Base-by-base conservation (phyloP, 352 stramenopile genomes). In the Phytopythium kandeliae region DNA sequence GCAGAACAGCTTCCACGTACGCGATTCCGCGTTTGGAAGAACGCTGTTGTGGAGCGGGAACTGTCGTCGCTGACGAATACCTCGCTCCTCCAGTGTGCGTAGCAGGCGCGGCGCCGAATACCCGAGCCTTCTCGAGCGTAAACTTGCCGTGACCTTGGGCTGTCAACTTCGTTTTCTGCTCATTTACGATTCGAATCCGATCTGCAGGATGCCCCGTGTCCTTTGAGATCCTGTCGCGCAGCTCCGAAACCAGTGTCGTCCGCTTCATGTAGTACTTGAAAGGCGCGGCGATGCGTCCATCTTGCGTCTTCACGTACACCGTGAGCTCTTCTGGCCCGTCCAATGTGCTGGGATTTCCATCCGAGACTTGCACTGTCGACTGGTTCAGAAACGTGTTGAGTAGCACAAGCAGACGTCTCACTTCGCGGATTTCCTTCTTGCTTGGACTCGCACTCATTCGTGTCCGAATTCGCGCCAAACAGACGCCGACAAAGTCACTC, bases 341-440 rank as follows among this genome's bases (percentile, higher is more conserved):
- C 46, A 70, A 64, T 36, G 55, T 43, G 25, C 22, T 42, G 28
- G 43, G 24, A 2, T 31, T 42, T 22, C 45, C 30, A 24, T 53
- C 47, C 5, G 31, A 41, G 11, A 21, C n/a, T 28, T 85, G 68
- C 7, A 77, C 62, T 16, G 77, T 62, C 6, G 71, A 85, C 51
- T 92, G 80, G 28, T 77, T 63, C 13, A 95, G 51, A 60, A 95
- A 86, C 17, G 82, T 92, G 33, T 71, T 83, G n/a, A 95, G 61
- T 36, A 95, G 24, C 6, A 81, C 50, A 2, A 93, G 58, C 25
- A 90, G 26, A 7, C 82, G 72, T 44, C 71, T 55, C 26, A 81
- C 51, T 47, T 82, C 66, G 51, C 51, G 65, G 36, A 71, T 71
- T 9, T 60, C 50, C n/a, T 60, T 57, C n/a, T 79, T 62, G 22